phyloP scores from a whole-genome alignment of 2,329 filamentous ascomycete genomes.

The Epichloe glyceriae region DNA sequence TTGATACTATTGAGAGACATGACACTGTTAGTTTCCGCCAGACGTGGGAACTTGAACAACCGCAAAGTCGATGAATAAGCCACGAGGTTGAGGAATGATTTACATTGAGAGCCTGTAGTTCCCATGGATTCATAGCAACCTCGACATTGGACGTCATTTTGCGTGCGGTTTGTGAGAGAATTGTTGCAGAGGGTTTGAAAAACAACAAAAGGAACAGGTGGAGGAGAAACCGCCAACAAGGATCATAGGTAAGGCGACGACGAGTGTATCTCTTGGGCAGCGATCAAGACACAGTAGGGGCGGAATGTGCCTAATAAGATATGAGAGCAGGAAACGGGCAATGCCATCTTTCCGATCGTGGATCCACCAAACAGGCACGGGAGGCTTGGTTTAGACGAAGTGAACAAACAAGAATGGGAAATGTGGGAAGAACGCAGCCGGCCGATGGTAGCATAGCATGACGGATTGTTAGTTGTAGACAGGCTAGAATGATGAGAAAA shows the following conservation, averaged over 20 bases:
- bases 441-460: background rate
- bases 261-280: background rate
- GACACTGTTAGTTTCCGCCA: background rate
- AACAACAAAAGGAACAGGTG: too few relatives aligned
- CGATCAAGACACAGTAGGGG: background rate
- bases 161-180: background rate
- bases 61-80: background rate
- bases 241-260: too few relatives aligned
- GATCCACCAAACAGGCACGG: conserved; percentile 1
- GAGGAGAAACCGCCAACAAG: too few relatives aligned
- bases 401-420: background rate
- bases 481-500: background rate
- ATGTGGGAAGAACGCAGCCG: background rate
- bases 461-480: background rate
- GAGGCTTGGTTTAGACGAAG: background rate
- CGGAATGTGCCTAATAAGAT: background rate
- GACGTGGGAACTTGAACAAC: background rate
- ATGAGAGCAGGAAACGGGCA: background rate
- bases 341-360: background rate
- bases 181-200: too few relatives aligned
- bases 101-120: conserved; percentile 23
- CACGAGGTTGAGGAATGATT: background rate
- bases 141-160: conserved; percentile 4
- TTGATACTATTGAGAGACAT: conserved; percentile 7
- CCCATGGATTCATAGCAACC: conserved; percentile 21